A percentile compares a stretch with the other conserved stretches of the same genome.
These are phyloP conservation scores for Chalaropsis thielavioides DNA, from an alignment of 2,329 filamentous ascomycete genomes.

Conservation along the genomic window DNA sequence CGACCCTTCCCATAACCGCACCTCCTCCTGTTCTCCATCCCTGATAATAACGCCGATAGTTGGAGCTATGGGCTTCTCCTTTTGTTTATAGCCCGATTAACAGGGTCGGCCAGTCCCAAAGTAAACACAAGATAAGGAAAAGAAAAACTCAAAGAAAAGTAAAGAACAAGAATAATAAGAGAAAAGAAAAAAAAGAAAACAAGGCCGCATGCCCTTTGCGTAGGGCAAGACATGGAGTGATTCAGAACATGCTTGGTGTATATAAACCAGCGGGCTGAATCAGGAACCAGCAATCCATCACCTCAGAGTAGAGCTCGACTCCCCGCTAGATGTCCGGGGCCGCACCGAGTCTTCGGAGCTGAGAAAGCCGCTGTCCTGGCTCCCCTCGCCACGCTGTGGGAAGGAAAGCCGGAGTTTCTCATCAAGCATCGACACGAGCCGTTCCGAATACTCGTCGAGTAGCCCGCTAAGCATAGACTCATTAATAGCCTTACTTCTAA, in stretches of 20 bases:
- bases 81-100: slow-evolving; percentile 7
- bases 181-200: background rate
- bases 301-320: slow-evolving; percentile 22
- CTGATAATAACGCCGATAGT: background rate
- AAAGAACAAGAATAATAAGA: background rate
- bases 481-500: slow-evolving; percentile 39
- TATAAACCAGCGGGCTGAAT: background rate
- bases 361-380: slow-evolving; percentile 10
- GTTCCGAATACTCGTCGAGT: slow-evolving; percentile 61
- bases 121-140: slow-evolving; percentile 8
- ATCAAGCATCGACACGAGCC: slow-evolving; percentile 55
- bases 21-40: background rate
- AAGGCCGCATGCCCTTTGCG: no score
- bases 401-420: slow-evolving; percentile 47
- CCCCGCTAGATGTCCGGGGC: slow-evolving; percentile 25
- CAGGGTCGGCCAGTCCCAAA: background rate
- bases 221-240: no score
- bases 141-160: slow-evolving; percentile 8
- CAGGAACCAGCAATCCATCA: slow-evolving; percentile 6
- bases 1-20: background rate
- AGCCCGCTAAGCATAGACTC: slow-evolving; percentile 48
- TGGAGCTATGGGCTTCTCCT: background rate
- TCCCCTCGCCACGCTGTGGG: slow-evolving; percentile 23
- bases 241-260: background rate
- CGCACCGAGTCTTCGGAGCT: slow-evolving; percentile 22